A percentile compares a stretch with the other conserved stretches of the same genome.
phyloP scores from a whole-genome alignment of 2,329 filamentous ascomycete species.

The Xylariomycetidae sp. region DNA sequence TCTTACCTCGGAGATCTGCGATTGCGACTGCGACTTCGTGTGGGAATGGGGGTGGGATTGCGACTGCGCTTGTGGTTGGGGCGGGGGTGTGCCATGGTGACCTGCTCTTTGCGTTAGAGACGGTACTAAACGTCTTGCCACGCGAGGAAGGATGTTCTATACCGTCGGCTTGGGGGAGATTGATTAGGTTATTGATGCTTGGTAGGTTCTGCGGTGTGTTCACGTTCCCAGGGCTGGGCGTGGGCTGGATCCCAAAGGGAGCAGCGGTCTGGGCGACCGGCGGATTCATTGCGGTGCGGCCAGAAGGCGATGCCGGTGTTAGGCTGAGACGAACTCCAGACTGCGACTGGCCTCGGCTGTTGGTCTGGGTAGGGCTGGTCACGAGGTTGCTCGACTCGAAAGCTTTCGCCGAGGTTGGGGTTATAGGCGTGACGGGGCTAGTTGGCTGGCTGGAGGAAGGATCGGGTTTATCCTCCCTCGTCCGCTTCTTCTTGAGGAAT shows the following conservation, averaged over 20 bases:
- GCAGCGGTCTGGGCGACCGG: slow-evolving; percentile 23
- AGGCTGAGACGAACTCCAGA: slow-evolving; percentile 16
- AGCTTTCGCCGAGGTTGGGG: slow-evolving; percentile 47
- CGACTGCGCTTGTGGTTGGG: slow-evolving; percentile 21
- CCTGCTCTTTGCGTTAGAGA: slow-evolving; percentile 18
- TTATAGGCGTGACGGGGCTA: slow-evolving; percentile 56
- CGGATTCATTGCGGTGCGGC: slow-evolving; percentile 26
- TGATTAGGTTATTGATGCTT: slow-evolving; percentile 79
- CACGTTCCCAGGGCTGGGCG: slow-evolving; percentile 23
- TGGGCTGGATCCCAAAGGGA: slow-evolving; percentile 39
- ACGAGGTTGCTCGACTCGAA: slow-evolving; percentile 39
- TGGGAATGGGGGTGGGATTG: slow-evolving; percentile 19
- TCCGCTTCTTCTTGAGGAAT: slow-evolving; percentile 98
- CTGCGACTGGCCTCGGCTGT: slow-evolving; percentile 15
- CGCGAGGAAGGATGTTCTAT: slow-evolving; percentile 7
- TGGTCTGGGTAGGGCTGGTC: slow-evolving; percentile 26
- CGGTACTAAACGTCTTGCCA: slow-evolving; percentile 11
- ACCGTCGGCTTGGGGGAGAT: slow-evolving; percentile 48
- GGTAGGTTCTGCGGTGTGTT: slow-evolving; percentile 59
- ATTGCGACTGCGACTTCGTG: slow-evolving; percentile 12
- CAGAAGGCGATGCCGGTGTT: slow-evolving; percentile 23
- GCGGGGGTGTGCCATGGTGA: slow-evolving; percentile 34
- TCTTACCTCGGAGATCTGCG: slow-evolving; percentile 37
- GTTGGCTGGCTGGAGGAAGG: slow-evolving; percentile 60
- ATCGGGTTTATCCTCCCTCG: slow-evolving; percentile 78